These are phyloP conservation scores for Eucalyptus fibrosa DNA, from an alignment of 345 rosid species.

Conservation along the genomic window DNA sequence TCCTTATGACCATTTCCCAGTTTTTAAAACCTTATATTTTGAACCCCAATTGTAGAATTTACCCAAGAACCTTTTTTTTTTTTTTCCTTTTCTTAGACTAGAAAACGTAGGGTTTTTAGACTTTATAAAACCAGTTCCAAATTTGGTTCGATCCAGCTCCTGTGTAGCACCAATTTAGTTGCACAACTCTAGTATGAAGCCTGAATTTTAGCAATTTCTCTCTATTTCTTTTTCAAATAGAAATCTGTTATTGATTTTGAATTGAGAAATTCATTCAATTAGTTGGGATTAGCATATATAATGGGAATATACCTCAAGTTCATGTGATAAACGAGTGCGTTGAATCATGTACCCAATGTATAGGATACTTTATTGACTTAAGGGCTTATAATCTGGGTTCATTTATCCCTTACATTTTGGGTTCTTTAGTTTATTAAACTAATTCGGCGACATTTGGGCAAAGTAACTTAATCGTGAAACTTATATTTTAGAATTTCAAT, in stretches of 20 bases:
- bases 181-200: neutral
- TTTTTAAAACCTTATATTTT: neutral
- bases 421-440: neutral
- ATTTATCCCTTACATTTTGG: neutral
- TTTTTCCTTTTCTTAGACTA: no score
- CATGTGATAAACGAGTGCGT: neutral
- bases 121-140: neutral
- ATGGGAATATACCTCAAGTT: neutral
- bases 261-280: neutral
- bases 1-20: no score
- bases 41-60: neutral
- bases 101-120: neutral
- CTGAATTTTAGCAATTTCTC: neutral
- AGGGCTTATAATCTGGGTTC: neutral
- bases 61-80: no score
- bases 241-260: neutral
- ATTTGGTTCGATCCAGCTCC: neutral
- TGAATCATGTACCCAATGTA: neutral
- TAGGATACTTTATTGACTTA: neutral
- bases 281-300: neutral
- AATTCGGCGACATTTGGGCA: neutral
- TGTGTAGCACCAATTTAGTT: neutral
- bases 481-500: neutral
- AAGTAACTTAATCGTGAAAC: neutral
- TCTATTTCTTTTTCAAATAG: neutral